phyloP scores from a whole-genome alignment of 1,139 yeast species.

The Yamadazyma mexicana region DNA sequence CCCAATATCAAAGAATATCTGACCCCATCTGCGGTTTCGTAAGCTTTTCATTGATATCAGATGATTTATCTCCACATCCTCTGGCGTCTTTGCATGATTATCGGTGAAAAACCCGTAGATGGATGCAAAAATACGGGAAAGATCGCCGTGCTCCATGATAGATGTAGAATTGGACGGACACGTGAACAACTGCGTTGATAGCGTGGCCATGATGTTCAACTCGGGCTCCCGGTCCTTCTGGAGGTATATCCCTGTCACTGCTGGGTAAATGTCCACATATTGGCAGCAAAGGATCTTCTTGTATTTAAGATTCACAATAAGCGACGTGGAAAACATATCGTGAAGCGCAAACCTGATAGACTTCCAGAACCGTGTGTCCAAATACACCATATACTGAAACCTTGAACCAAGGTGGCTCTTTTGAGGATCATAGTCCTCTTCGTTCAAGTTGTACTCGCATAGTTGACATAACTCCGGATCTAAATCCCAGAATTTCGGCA shows the following conservation, averaged over 20 bases:
- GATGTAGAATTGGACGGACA: slow-evolving; percentile 77
- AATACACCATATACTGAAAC: slow-evolving; percentile 69
- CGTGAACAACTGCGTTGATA: slow-evolving; percentile 86
- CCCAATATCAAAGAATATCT: slow-evolving; percentile 80
- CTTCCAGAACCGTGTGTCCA: slow-evolving; percentile 76
- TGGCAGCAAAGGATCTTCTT: slow-evolving; percentile 69
- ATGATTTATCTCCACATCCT: slow-evolving; percentile 40
- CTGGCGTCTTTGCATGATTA: slow-evolving; percentile 52
- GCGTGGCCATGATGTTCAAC: slow-evolving; percentile 65
- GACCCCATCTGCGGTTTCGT: slow-evolving; percentile 81
- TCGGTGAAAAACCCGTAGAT: slow-evolving; percentile 65
- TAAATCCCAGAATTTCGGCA: slow-evolving; percentile 42
- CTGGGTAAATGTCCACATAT: slow-evolving; percentile 81
- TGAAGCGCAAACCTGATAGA: slow-evolving; percentile 59
- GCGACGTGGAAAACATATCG: slow-evolving; percentile 66
- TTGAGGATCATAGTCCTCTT: slow-evolving; percentile 26
- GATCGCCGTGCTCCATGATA: slow-evolving; percentile 67
- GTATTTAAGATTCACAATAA: slow-evolving; percentile 64
- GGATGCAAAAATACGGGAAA: slow-evolving; percentile 65
- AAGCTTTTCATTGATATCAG: slow-evolving; percentile 50
- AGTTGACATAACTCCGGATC: slow-evolving; percentile 40
- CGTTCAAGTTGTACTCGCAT: slow-evolving; percentile 44
- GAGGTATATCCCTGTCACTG: slow-evolving; percentile 71
- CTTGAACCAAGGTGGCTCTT: slow-evolving; percentile 60
- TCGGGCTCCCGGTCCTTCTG: slow-evolving; percentile 82